A percentile compares a stretch with the other conserved stretches of the same genome.
Conservation (phyloP, 2,329 filamentous ascomycete genomes). For the Penicillium italicum region DNA sequence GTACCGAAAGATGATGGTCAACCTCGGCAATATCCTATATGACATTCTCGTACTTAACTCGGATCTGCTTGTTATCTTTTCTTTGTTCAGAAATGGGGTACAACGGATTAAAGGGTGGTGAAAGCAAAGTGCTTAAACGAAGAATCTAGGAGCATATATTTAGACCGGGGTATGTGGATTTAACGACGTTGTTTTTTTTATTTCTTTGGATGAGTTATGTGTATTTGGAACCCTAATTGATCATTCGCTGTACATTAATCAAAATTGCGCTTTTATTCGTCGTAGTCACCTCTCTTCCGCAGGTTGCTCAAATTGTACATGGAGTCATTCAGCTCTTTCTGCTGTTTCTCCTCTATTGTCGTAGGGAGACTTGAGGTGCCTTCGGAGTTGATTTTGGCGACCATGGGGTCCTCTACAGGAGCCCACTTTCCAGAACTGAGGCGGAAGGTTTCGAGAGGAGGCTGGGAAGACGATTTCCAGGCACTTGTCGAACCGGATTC, state of each 20-base stretch:
- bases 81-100: neutral
- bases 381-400: constrained; percentile 27
- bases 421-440: constrained; percentile 25
- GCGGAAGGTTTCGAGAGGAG: constrained; percentile 33
- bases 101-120: neutral
- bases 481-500: constrained; percentile 49
- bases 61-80: neutral
- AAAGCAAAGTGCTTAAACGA: neutral
- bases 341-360: constrained; percentile 28
- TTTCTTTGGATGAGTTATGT: too few species aligned
- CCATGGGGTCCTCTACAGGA: constrained; percentile 18
- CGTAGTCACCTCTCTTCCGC: constrained; percentile 30
- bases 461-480: constrained; percentile 27
- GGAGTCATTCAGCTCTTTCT: constrained; percentile 34
- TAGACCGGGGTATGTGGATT: neutral
- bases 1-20: too few species aligned
- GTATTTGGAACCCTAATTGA: neutral
- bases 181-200: neutral
- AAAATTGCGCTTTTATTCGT: constrained; percentile 4
- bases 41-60: neutral
- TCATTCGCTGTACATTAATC: constrained; percentile 21
- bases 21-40: neutral
- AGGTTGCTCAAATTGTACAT: constrained; percentile 42
- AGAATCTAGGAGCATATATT: neutral
- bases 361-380: constrained; percentile 30